phyloP scores from a whole-genome alignment of 768 basidiomycete genomes.

The Lactifluus subvellereus region DNA sequence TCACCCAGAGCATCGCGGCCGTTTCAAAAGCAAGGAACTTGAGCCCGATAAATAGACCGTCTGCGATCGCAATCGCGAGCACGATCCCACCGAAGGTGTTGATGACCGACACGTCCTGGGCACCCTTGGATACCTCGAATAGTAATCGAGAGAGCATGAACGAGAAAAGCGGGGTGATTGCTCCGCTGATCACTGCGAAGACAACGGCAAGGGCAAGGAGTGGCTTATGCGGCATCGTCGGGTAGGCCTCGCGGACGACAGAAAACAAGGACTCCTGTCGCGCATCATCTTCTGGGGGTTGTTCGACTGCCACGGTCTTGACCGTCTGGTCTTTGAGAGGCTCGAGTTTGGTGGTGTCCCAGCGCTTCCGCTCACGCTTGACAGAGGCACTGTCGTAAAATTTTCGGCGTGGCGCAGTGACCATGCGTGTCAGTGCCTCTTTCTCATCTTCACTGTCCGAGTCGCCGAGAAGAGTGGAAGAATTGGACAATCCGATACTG shows the following conservation, averaged over 20 bases:
- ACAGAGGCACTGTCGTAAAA: neutral
- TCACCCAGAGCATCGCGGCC: conserved; percentile 70
- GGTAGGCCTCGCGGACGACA: conserved; percentile 53
- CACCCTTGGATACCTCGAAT: conserved; percentile 67
- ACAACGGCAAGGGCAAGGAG: conserved; percentile 64
- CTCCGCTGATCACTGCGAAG: conserved; percentile 66
- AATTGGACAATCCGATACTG: conserved; percentile 26
- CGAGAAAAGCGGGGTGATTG: conserved; percentile 89
- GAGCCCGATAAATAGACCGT: conserved; percentile 67
- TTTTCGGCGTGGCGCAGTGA: conserved; percentile 20
- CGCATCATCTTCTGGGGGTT: conserved; percentile 14
- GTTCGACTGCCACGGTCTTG: conserved; percentile 19
- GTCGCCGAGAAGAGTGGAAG: conserved; percentile 32
- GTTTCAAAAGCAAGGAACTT: conserved; percentile 82
- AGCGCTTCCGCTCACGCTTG: conserved; percentile 33
- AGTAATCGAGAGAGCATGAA: conserved; percentile 79
- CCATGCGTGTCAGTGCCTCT: conserved; percentile 24
- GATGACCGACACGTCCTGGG: conserved; percentile 53
- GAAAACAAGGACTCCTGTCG: conserved; percentile 37
- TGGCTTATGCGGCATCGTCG: conserved; percentile 68
- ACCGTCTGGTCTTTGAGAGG: conserved; percentile 27
- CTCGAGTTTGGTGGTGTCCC: conserved; percentile 29
- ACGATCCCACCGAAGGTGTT: conserved; percentile 68
- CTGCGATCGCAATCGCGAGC: conserved; percentile 65
- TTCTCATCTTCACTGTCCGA: conserved; percentile 44